Percentiles rank a stretch among this genome's conserved stretches.
Conservation (phyloP, 2,329 filamentous ascomycete species). For the Aspergillus uvarum region DNA sequence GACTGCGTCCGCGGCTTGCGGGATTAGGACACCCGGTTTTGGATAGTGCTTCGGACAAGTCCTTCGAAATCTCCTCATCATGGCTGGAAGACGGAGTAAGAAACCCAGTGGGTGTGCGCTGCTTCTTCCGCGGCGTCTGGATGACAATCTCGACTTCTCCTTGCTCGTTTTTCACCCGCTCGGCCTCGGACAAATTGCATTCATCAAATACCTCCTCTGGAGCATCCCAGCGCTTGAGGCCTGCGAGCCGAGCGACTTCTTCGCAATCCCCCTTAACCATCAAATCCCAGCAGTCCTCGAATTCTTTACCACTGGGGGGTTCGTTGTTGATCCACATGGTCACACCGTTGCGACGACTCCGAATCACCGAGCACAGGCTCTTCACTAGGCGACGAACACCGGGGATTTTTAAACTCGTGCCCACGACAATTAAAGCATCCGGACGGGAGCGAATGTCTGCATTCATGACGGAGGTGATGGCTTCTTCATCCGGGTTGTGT, state of each 20-base stretch:
- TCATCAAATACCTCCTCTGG: conserved; percentile 43
- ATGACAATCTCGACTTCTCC: conserved; percentile 43
- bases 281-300: conserved; percentile 91
- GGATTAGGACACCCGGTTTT: conserved; percentile 30
- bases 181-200: conserved; percentile 47
- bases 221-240: conserved; percentile 60
- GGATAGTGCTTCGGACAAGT: conserved; percentile 5
- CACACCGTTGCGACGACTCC: conserved; percentile 72
- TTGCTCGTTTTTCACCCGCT: conserved; percentile 42
- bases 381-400: conserved; percentile 86
- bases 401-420: conserved; percentile 92
- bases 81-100: conserved; percentile 47
- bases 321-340: conserved; percentile 95
- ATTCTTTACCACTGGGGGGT: conserved; percentile 74
- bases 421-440: conserved; percentile 90
- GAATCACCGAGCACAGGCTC: conserved; percentile 85
- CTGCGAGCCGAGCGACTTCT: conserved; percentile 73
- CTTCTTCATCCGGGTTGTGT: conserved; percentile 92
- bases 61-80: conserved; percentile 30
- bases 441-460: conserved; percentile 82
- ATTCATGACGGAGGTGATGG: conserved; percentile 85
- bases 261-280: conserved; percentile 86
- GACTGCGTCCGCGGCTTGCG: conserved; percentile 30
- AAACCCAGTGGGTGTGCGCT: conserved; percentile 34
- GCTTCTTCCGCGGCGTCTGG: conserved; percentile 38